These are phyloP conservation scores for Eimeria maxima DNA, from an alignment of 169 alveolate species.

Conservation along the genomic window DNA sequence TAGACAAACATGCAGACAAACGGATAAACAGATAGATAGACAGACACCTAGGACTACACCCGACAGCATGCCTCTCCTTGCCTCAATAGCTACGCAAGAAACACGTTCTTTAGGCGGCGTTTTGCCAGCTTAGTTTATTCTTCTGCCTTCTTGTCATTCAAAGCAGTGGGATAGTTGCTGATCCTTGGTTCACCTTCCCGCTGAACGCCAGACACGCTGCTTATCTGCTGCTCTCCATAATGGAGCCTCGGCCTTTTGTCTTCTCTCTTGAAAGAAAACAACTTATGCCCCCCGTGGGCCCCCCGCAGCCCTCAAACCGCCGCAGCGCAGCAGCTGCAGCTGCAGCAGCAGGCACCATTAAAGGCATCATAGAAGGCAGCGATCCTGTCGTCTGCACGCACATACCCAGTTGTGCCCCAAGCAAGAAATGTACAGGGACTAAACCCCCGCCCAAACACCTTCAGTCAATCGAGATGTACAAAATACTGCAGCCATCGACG, in stretches of 20 bases:
- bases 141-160: neutral
- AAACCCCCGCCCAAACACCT: neutral
- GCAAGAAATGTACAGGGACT: neutral
- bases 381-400: neutral
- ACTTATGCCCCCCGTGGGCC: conserved; percentile 31
- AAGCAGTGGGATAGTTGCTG: too few species aligned
- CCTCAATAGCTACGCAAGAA: neutral
- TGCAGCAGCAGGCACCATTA: conserved; percentile 38
- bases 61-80: neutral
- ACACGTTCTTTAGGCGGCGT: neutral
- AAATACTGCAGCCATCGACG: conserved; percentile 1
- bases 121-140: neutral
- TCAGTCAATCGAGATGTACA: conserved; percentile 39
- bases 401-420: neutral
- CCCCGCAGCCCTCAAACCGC: neutral
- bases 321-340: conserved; percentile 45
- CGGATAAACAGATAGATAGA: neutral
- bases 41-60: neutral
- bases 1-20: neutral
- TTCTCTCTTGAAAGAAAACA: conserved; percentile 25
- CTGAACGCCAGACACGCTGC: too few species aligned
- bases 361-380: conserved; percentile 28
- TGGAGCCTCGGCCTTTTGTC: conserved; percentile 27
- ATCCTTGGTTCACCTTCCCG: neutral
- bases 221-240: neutral